These are phyloP conservation scores for Vigna trinervia DNA, from an alignment of 306 rosid species.

Conservation along the genomic window DNA sequence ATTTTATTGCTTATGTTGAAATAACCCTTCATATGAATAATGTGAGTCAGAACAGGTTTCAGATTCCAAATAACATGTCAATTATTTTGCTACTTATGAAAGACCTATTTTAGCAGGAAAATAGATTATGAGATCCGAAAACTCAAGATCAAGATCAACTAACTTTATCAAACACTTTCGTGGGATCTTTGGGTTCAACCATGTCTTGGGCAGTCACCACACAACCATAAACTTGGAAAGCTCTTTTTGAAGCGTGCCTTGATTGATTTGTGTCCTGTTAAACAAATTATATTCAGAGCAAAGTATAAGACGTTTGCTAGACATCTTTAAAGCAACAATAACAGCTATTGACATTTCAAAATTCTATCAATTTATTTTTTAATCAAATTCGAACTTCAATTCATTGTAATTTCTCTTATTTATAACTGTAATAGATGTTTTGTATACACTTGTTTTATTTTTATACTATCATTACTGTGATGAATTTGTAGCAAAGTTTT, in stretches of 20 bases:
- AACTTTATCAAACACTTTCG: slow-evolving; percentile 76
- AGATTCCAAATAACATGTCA: slow-evolving; percentile 8
- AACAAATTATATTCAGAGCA: slow-evolving; percentile 32
- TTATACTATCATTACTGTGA: neutral
- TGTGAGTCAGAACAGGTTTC: neutral
- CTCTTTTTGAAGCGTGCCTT: slow-evolving; percentile 66
- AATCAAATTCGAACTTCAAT: neutral
- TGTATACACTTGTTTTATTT: neutral
- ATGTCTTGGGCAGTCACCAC: slow-evolving; percentile 77
- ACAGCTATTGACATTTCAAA: slow-evolving; percentile 23
- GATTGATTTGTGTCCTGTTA: slow-evolving; percentile 64
- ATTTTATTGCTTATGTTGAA: no score
- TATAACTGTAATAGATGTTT: slow-evolving; percentile 3
- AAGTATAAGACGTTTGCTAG: slow-evolving; percentile 31
- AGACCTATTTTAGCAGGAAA: slow-evolving; percentile 12
- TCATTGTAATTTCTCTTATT: slow-evolving; percentile 14
- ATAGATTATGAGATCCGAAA: slow-evolving; percentile 28
- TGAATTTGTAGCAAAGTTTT: slow-evolving; percentile 8
- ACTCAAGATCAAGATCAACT: slow-evolving; percentile 41
- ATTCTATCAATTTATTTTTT: neutral
- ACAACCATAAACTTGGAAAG: slow-evolving; percentile 89
- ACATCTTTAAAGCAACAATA: slow-evolving; percentile 33
- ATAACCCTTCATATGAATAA: neutral
- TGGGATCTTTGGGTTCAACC: slow-evolving; percentile 71
- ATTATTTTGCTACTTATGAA: neutral